Percentiles rank a stretch among this genome's conserved stretches.
Conservation (phyloP, 495 filamentous ascomycete species). For the Lophiotrema nucula region DNA sequence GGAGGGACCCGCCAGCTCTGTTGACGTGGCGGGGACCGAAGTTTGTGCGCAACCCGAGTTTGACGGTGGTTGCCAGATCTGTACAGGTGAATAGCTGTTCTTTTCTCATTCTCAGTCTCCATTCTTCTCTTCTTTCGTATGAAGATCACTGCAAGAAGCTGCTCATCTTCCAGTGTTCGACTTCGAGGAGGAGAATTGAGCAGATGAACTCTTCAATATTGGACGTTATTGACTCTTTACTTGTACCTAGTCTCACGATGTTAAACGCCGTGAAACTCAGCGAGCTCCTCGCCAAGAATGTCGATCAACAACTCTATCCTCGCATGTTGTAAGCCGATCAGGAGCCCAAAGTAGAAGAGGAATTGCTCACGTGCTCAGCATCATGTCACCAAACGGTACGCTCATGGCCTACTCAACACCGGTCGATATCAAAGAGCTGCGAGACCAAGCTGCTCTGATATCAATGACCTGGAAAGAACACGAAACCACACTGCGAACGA, state of each 20-base stretch:
- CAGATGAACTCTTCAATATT: too few relatives aligned
- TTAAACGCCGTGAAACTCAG: conserved; percentile 42
- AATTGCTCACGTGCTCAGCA: conserved; percentile 26
- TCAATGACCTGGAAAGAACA: conserved; percentile 44
- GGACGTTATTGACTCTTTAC: too few relatives aligned
- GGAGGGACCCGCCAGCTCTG: background rate
- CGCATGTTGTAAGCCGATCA: conserved; percentile 40
- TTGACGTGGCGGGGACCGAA: conserved; percentile 7
- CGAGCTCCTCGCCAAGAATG: conserved; percentile 44
- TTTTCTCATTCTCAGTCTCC: too few relatives aligned
- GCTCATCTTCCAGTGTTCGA: too few relatives aligned
- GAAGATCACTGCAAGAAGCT: too few relatives aligned
- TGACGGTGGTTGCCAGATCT: too few relatives aligned
- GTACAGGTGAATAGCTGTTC: too few relatives aligned
- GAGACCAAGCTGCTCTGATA: conserved; percentile 42
- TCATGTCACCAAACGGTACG: conserved; percentile 46
- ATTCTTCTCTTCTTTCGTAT: too few relatives aligned
- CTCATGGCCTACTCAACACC: conserved; percentile 44
- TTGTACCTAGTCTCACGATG: conserved; percentile 39
- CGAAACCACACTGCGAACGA: conserved; percentile 13
- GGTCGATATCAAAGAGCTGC: conserved; percentile 39
- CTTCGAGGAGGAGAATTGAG: too few relatives aligned
- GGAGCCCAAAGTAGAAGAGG: background rate
- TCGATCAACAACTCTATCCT: conserved; percentile 40
- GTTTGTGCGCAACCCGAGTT: background rate